Base-by-base conservation (phyloP, 805 yeast genomes). In the Kodamaea fukazawae region DNA sequence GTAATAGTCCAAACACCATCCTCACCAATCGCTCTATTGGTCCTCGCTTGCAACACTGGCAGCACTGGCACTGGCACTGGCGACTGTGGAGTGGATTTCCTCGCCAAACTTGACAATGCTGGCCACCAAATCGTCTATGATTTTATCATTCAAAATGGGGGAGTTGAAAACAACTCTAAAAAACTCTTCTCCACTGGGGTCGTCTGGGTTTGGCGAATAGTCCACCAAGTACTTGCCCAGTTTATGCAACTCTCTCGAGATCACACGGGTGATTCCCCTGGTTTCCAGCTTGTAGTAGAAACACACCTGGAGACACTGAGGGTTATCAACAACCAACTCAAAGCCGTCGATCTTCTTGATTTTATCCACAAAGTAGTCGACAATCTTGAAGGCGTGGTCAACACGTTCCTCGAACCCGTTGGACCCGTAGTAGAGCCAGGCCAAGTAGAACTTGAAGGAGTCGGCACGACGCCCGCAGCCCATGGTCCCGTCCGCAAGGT, bases 381-480 rank as follows among this genome's bases (percentile, higher is more conserved):
- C 80, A 36, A 84, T 71, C 13, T 65, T 71, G 53, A 68, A 83
- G 0, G 95, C 91, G 54, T 85, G 90, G 51, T 86, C 84, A 4
- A 87, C 73, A 30, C 95, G 67, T 34, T 67, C 55, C 23, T 64
- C 78, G 50, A 80, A 83, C 1, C 96, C 96, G 27, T 59, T 50
- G 3, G 65, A 60, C 3, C 96, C 96, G 51, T 81, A 87, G 67
- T 83, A 87, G 43, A 81, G 66, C 96, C 96, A 86, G 1, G 85
- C 79, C 55, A 87, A 58, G 57, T 83, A 86, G 52, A 87, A 70
- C 61, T 86, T 86, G 58, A 86, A 65, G 3, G 91, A 76, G 58
- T 87, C 96, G 0, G 93, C 79, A 40, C 96, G 73, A 49, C 96
- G 76, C 10, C 96, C 96, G 57, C 96, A 86, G 7, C 95, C 95